Percentiles rank a stretch among this genome's conserved stretches.
Evolutionary conservation across 495 filamentous ascomycete species (phyloP).

Genomic region (Hypoxylon trugodes): DNA sequence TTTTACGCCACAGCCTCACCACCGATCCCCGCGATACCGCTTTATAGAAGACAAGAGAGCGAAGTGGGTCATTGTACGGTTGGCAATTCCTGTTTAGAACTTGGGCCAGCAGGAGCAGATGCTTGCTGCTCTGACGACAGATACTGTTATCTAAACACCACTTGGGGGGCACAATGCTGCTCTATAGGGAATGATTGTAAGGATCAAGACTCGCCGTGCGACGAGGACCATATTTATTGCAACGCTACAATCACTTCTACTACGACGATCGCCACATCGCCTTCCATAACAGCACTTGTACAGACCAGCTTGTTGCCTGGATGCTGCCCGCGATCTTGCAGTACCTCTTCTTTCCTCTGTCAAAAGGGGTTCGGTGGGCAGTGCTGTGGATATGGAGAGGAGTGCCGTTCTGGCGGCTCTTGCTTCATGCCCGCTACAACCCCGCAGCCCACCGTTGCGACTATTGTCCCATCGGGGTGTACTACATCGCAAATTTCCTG

Average conservation of each 20-base stretch:
- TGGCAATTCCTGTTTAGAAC: slow-evolving; percentile 34
- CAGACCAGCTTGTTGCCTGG: slow-evolving; percentile 17
- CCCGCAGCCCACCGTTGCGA: slow-evolving; percentile 18
- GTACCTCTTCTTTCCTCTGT: slow-evolving; percentile 52
- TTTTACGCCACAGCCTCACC: slow-evolving; percentile 27
- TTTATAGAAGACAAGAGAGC: slow-evolving; percentile 16
- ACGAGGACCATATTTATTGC: slow-evolving; percentile 23
- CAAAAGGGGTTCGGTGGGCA: slow-evolving; percentile 49
- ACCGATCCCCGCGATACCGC: slow-evolving; percentile 27
- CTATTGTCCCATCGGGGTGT: slow-evolving; percentile 59
- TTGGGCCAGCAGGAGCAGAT: slow-evolving; percentile 7
- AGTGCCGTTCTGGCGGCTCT: slow-evolving; percentile 38
- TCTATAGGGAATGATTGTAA: slow-evolving; percentile 47
- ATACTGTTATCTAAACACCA: slow-evolving; percentile 41
- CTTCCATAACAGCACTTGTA: slow-evolving; percentile 22
- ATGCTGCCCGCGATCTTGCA: slow-evolving; percentile 53
- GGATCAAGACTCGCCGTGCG: slow-evolving; percentile 47
- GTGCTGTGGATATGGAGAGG: slow-evolving; percentile 53
- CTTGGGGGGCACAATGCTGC: slow-evolving; percentile 47
- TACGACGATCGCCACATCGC: slow-evolving; percentile 26
- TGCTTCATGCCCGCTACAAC: slow-evolving; percentile 45
- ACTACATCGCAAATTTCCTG: slow-evolving; percentile 78
- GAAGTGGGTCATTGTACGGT: background rate
- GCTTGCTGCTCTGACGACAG: slow-evolving; percentile 40
- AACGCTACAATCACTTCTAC: slow-evolving; percentile 38